Evolutionary conservation across 1,139 yeast species (phyloP).

Genomic region (Hyphopichia khmerensis): DNA sequence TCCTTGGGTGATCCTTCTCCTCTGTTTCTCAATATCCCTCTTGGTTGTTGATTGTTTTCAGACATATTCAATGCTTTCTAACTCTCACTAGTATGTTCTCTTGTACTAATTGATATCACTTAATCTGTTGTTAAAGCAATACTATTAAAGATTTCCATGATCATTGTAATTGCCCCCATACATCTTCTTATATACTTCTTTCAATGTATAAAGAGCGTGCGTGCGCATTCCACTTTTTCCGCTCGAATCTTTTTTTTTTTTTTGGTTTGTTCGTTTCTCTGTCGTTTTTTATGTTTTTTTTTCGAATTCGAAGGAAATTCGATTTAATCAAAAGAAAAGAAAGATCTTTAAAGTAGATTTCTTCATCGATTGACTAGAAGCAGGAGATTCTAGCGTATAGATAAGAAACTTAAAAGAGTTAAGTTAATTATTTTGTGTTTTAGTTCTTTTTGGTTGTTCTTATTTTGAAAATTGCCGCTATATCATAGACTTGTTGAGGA

Average conservation of each 20-base stretch:
- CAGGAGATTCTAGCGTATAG: neutral
- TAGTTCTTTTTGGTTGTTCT: too few species aligned
- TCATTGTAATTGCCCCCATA: too few species aligned
- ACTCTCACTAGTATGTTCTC: too few species aligned
- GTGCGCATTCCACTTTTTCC: neutral
- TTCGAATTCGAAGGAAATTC: neutral
- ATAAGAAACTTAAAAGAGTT: neutral
- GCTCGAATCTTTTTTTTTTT: neutral
- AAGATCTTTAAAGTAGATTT: neutral
- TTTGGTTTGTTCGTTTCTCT: neutral
- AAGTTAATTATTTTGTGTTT: too few species aligned
- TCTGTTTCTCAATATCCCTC: constrained; percentile 45
- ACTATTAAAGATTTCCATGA: too few species aligned
- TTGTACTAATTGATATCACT: too few species aligned
- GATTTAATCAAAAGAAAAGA: neutral
- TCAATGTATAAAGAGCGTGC: too few species aligned
- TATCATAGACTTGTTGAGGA: too few species aligned
- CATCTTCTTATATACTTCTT: too few species aligned
- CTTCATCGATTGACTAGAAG: neutral
- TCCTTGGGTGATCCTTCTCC: constrained; percentile 11
- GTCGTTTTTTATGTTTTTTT: neutral
- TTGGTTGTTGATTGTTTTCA: constrained; percentile 20
- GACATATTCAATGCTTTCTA: too few species aligned
- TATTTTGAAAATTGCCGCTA: too few species aligned
- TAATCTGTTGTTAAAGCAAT: too few species aligned